Evolutionary conservation across 257 asterid genomes (phyloP).

Genomic region (Ehretia macrophylla): DNA sequence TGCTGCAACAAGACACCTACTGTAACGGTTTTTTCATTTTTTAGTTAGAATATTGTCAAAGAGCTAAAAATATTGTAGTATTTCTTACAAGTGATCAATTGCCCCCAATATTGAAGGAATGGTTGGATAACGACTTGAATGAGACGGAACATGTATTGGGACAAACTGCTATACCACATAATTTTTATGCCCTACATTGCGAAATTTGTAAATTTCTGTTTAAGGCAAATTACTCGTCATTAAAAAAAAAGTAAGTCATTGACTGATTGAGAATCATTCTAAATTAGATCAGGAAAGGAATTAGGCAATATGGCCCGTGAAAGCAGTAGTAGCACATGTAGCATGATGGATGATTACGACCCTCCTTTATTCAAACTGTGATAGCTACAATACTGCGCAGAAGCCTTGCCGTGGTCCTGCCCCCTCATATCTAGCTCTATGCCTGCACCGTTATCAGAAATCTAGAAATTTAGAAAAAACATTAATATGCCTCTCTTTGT

Average conservation of each 20-base stretch:
- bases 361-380: constrained; percentile 28
- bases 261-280: background rate
- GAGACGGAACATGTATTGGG: no score
- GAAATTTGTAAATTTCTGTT: no score
- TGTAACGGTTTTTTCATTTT: no score
- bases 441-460: constrained; percentile 15
- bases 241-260: background rate
- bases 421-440: background rate
- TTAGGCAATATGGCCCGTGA: background rate
- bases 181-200: no score
- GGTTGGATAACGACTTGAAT: no score
- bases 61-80: no score
- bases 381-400: constrained; percentile 28
- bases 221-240: no score
- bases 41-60: no score
- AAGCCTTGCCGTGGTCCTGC: constrained; percentile 27
- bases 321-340: background rate
- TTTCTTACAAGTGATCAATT: no score
- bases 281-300: background rate
- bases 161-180: no score
- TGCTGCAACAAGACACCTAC: no score
- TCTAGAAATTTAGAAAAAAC: constrained; percentile 21
- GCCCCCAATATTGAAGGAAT: no score
- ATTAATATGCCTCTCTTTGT: background rate
- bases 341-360: background rate